Base-by-base conservation (phyloP, 1,284 basidiomycete genomes). In the Cutaneotrichosporon spelunceum region DNA sequence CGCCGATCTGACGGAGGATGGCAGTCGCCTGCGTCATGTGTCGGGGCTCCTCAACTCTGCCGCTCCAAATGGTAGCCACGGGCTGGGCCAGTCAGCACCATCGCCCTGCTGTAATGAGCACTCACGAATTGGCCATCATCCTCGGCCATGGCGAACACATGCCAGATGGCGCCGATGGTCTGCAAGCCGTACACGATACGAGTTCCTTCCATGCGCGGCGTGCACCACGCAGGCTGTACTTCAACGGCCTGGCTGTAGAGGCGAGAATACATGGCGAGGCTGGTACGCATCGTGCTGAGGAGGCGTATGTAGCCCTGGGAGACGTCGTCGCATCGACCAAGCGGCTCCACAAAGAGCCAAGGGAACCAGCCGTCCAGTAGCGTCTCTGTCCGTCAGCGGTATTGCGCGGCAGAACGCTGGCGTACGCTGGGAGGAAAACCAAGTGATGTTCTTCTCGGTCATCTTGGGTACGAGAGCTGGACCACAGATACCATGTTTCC, bases 341-440 rank as follows among this genome's bases (percentile, higher is more conserved):
- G 48, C 3, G 58, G 55, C 23, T 63, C 62, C 11, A 63, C 52
- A 19, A 57, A 36, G 19, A 63, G 45, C 62, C 62, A 63, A 2
- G 62, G 58, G 55, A 57, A 63, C 62, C 62, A 63, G 24, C 58
- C 55, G 9, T 63, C 58, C 0, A 30, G 9, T 2, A 44, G 33
- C 7, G 54, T 23, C 16, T 53, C 62, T 63, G 26, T 6, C 4
- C 3, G 34, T 63, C 23, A 59, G 49, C 52, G 8, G 16, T 19
- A 9, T 11, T 9, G 8, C 8, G 13, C 10, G 14, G 21, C 10
- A 19, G 24, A 7, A 11, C 6, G 27, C 48, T 30, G 24, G 30
- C 55, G 9, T 24, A 62, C 61, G 27, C 11, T 54, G 52, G 1
- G 61, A 54, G n/a, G 36, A 11, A 19, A 34, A 23, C 57, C 61